phyloP scores from a whole-genome alignment of 73 alveolate species.

The Uronychia binucleata region DNA sequence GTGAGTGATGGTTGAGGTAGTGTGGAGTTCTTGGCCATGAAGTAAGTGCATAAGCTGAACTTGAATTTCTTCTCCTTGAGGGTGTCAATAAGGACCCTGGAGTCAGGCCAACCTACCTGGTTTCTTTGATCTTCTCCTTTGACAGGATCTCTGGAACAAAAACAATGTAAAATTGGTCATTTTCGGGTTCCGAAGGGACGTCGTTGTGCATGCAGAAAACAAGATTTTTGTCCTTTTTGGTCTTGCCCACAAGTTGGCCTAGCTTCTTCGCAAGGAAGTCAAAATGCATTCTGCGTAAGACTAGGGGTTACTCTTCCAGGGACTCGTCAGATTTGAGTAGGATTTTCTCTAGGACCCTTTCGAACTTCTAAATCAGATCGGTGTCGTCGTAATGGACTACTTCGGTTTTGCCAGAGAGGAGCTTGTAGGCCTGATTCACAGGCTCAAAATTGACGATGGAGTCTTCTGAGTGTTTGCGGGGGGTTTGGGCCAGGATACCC shows the following conservation, averaged over 20 bases:
- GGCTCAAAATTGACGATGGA: neutral
- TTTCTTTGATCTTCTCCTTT: constrained; percentile 5
- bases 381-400: neutral
- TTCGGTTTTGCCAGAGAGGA: neutral
- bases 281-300: constrained; percentile 2
- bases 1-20: neutral
- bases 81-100: neutral
- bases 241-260: constrained; percentile 7
- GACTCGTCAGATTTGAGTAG: neutral
- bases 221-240: constrained; percentile 13
- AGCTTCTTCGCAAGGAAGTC: constrained; percentile 17
- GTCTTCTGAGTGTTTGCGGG: neutral
- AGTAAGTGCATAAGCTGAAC: neutral
- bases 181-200: neutral
- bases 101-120: constrained; percentile 6
- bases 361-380: neutral
- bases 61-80: neutral
- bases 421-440: neutral
- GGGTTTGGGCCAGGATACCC: neutral
- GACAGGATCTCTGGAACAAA: constrained; percentile 35
- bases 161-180: neutral
- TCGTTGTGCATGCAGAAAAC: neutral
- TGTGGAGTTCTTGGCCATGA: neutral
- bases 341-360: neutral
- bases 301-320: neutral